Base-by-base conservation (phyloP, 2,329 filamentous ascomycete species). In the Drechslera avenae region DNA sequence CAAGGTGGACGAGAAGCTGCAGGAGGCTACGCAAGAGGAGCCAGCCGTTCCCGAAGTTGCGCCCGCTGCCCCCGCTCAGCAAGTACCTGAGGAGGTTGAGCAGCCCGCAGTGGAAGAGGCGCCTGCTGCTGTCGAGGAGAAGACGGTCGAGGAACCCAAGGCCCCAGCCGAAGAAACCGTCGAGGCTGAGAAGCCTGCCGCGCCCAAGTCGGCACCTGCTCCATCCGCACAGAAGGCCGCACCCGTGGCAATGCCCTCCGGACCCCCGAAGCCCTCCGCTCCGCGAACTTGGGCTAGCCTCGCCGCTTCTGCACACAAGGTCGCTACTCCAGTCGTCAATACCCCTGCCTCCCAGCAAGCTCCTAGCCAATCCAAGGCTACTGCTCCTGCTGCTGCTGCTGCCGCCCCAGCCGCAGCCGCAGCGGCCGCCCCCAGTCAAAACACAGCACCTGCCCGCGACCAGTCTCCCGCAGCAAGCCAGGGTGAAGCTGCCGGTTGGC, bases 241-340 rank as follows among this genome's bases (percentile, higher is more conserved):
- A 26, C 75, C 83, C 37, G 77, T 81, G 46, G 77, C 78, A 17
- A 80, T 83, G 39, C 74, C 88, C 78, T 86, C 82, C 30, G 74
- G 79, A 34, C 78, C 86, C 57, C 75, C 80, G 51, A 81, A 83
- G 62, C 78, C 81, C 48, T 76, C 83, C 47, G 82, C 66, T 69
- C 84, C 66, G 74, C 85, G 77, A 76, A 86, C 82, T 21, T 93
- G 90, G 90, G 90, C 90, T 21, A 90, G 83, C 75, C 85, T 89
- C 47, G 81, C 81, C 40, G 78, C 85, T 40, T 81, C 77, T 32
- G 75, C 79, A 21, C 65, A 76, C 65, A 74, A 73, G 55, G 72
- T 75, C 26, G 76, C 73, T 34, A 75, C 74, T 21, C 76, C 77
- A 16, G 74, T 71, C 30, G 66, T 77, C 21, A 65, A 76, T 16